phyloP scores from a whole-genome alignment of 2,329 filamentous ascomycete species.

The Aureobasidium melanogenum region DNA sequence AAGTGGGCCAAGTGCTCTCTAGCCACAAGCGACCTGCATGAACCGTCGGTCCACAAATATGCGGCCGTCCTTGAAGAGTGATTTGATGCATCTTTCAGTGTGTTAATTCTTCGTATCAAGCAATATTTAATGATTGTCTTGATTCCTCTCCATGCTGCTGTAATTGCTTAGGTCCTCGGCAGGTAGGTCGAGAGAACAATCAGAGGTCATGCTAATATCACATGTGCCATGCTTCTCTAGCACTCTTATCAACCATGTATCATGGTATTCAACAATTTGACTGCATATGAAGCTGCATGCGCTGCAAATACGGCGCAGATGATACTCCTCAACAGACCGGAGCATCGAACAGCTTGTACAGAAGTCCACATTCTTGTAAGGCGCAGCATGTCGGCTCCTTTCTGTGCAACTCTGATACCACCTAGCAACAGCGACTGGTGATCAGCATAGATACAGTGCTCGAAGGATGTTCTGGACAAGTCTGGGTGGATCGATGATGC shows the following conservation, averaged over 20 bases:
- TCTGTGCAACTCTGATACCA: neutral
- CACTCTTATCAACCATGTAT: neutral
- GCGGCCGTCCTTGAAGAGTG: slow-evolving; percentile 1
- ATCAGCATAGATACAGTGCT: neutral
- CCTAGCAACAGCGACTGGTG: neutral
- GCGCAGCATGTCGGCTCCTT: neutral
- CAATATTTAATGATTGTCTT: neutral
- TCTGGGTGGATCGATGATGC: neutral
- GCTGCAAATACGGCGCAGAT: neutral
- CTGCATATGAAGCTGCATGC: slow-evolving; percentile 4
- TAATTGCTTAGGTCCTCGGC: neutral
- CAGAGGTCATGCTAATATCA: neutral
- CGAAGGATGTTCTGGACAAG: neutral
- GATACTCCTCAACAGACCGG: neutral
- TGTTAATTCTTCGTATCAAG: neutral
- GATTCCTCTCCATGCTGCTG: too few species aligned
- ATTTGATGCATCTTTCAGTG: neutral
- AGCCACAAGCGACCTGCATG: slow-evolving; percentile 2
- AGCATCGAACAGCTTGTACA: neutral
- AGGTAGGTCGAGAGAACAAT: neutral
- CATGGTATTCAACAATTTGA: neutral
- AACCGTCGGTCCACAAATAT: neutral
- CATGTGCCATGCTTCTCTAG: neutral
- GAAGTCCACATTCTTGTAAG: neutral
- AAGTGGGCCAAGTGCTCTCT: neutral